These are phyloP conservation scores for Aspergillus carlsbadensis DNA, from an alignment of 495 filamentous ascomycete species.

Conservation along the genomic window DNA sequence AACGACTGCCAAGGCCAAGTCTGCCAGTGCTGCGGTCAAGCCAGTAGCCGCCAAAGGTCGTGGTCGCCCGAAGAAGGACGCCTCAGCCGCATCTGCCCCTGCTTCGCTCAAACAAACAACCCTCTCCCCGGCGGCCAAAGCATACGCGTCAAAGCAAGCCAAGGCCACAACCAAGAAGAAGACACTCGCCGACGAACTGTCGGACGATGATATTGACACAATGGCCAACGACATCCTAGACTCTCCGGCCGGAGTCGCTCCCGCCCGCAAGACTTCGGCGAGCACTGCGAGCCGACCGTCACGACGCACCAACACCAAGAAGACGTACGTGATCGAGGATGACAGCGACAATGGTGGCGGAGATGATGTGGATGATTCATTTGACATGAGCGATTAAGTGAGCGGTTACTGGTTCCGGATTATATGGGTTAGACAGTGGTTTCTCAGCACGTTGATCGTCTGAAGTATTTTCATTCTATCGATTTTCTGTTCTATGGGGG, in stretches of 20 bases:
- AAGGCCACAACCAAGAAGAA: slow-evolving; percentile 46
- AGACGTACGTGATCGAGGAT: slow-evolving; percentile 57
- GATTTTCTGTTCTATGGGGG: not conserved
- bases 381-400: slow-evolving; percentile 39
- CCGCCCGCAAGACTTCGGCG: slow-evolving; percentile 37
- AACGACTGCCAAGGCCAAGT: slow-evolving; percentile 24
- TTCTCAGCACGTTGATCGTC: slow-evolving; percentile 19
- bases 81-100: slow-evolving; percentile 30
- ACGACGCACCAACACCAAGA: slow-evolving; percentile 51
- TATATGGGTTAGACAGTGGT: not conserved
- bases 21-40: slow-evolving; percentile 5
- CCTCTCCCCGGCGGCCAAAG: slow-evolving; percentile 78
- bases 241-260: slow-evolving; percentile 44
- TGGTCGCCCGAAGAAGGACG: slow-evolving; percentile 54
- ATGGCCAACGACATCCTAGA: slow-evolving; percentile 59
- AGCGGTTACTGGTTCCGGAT: too few species aligned
- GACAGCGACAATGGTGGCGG: slow-evolving; percentile 42
- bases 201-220: slow-evolving; percentile 50
- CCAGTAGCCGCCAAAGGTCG: slow-evolving; percentile 40
- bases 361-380: slow-evolving; percentile 34
- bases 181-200: slow-evolving; percentile 37
- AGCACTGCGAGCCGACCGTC: slow-evolving; percentile 46
- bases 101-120: slow-evolving; percentile 15
- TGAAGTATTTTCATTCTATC: slow-evolving; percentile 4
- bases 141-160: slow-evolving; percentile 71